Conservation (phyloP, 2,329 filamentous ascomycete species). For the Curvularia lunata region DNA sequence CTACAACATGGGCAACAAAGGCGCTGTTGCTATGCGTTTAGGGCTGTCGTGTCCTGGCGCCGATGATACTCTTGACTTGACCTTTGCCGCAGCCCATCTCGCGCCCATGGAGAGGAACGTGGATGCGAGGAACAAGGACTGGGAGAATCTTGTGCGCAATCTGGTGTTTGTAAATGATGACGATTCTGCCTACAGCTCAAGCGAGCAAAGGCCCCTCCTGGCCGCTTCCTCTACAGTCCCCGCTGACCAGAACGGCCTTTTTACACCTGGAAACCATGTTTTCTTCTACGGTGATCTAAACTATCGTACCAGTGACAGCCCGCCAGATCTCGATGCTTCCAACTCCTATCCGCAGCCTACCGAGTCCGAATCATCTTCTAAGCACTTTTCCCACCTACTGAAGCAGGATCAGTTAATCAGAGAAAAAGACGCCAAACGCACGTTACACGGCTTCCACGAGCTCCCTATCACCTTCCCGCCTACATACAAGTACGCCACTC, state of each 20-base stretch:
- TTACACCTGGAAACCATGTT: slow-evolving; percentile 74
- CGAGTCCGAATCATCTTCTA: slow-evolving; percentile 56
- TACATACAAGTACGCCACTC: slow-evolving; percentile 82
- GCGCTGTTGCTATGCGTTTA: slow-evolving; percentile 80
- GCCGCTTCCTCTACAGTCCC: slow-evolving; percentile 26
- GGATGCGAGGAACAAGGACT: slow-evolving; percentile 80
- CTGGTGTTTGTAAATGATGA: slow-evolving; percentile 70
- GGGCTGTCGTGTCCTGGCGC: slow-evolving; percentile 59
- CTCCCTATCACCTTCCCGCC: slow-evolving; percentile 79
- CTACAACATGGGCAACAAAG: slow-evolving; percentile 93
- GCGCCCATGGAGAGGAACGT: slow-evolving; percentile 85
- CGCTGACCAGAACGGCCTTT: slow-evolving; percentile 67
- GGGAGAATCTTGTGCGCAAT: slow-evolving; percentile 80
- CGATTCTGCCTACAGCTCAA: slow-evolving; percentile 38
- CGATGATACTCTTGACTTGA: slow-evolving; percentile 66
- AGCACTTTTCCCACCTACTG: slow-evolving; percentile 71
- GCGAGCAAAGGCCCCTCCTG: slow-evolving; percentile 44
- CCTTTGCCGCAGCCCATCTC: slow-evolving; percentile 86
- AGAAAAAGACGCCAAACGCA: slow-evolving; percentile 71
- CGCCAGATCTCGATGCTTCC: slow-evolving; percentile 66
- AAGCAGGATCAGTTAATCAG: slow-evolving; percentile 77
- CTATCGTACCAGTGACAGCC: slow-evolving; percentile 78
- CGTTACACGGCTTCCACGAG: slow-evolving; percentile 80
- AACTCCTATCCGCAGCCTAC: slow-evolving; percentile 67
- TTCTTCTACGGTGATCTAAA: slow-evolving; percentile 94